Evolutionary conservation across 306 rosid genomes (phyloP).

Genomic region (Carpinus fangiana): DNA sequence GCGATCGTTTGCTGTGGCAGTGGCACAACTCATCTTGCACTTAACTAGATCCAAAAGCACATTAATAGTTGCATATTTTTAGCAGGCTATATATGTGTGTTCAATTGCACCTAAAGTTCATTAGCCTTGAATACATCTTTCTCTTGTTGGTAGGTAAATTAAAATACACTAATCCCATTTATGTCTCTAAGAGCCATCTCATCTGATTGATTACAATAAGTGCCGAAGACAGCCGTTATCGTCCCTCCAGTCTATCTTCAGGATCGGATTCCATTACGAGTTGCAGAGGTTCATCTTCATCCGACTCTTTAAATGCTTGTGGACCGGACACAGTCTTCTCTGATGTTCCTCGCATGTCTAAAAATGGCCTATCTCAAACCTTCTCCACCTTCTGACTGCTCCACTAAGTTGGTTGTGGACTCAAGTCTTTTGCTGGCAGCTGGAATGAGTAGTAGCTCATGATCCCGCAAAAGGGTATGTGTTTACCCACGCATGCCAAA

Average conservation of each 20-base stretch:
- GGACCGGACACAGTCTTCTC: constrained; percentile 1
- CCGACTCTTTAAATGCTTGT: constrained; percentile 20
- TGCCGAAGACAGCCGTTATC: constrained; percentile 9
- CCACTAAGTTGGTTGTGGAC: constrained; percentile 17
- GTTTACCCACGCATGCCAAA: constrained; percentile 42
- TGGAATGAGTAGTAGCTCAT: constrained; percentile 10
- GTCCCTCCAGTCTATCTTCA: constrained; percentile 15
- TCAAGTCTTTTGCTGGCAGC: constrained; percentile 17
- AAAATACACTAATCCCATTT: background rate
- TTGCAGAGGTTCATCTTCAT: constrained; percentile 23
- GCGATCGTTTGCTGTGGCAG: background rate
- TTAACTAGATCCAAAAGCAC: constrained; percentile 5
- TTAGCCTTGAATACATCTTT: background rate
- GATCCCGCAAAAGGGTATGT: constrained; percentile 11
- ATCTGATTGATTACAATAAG: constrained; percentile 7
- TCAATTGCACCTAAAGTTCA: background rate
- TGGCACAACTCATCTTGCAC: background rate
- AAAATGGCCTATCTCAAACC: constrained; percentile 20
- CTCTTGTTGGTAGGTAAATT: background rate
- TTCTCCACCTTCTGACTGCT: constrained; percentile 21
- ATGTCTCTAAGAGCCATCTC: background rate
- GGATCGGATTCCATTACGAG: constrained; percentile 21
- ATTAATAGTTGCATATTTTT: background rate
- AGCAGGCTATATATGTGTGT: background rate
- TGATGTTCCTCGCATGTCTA: background rate